Evolutionary conservation across 73 alveolate species (phyloP), one percentile per base, ranked within the genome.

Genomic region (Paramecium pentaurelia): DNA sequence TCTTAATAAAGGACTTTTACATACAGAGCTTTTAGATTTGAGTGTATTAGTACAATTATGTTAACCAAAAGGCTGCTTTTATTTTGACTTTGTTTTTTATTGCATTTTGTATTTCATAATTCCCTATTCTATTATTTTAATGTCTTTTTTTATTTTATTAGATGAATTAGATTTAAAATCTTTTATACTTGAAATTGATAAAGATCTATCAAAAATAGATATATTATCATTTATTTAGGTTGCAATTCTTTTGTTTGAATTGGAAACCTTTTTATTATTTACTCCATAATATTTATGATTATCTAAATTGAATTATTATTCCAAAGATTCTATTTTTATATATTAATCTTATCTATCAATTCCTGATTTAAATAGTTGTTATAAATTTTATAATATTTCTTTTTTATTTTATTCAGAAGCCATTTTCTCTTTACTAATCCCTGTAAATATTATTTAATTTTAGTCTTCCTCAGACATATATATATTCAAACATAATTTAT

Each of bases 401-500:
- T 42, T 45, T 47, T 80, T 80, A 27, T 80, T 80, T 42, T 45
- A 14, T 45, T 80, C 91, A 18, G 91, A 36, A 3, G 70, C 70
- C 2, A 8, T 22, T 42, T 80, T 80, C 44, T 25, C 34, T 28
- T 80, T 80, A 80, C 64, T 80, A 6, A 80, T 45, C 27, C 91
- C 91, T 80, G 91, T 80, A 80, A 80, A 80, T 38, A 80, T 27
- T 12, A 27, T 54, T 54, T 54, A 49, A 80, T 80, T 80, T 45
- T 80, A 12, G n/a, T 80, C 51, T 45, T 47, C 28, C 34, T 80
- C 91, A 8, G 77, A 44, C 77, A 80, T 80, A 47, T 38, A 80
- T 44, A 80, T 80, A 16, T 80, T 64, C 14, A 80, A 25, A 6
- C 75, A 32, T 10, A 80, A 14, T 80, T 80, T 80, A 80, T 80